Base-by-base conservation (phyloP, 1,139 yeast genomes). In the Suhomyces ambrosiae region DNA sequence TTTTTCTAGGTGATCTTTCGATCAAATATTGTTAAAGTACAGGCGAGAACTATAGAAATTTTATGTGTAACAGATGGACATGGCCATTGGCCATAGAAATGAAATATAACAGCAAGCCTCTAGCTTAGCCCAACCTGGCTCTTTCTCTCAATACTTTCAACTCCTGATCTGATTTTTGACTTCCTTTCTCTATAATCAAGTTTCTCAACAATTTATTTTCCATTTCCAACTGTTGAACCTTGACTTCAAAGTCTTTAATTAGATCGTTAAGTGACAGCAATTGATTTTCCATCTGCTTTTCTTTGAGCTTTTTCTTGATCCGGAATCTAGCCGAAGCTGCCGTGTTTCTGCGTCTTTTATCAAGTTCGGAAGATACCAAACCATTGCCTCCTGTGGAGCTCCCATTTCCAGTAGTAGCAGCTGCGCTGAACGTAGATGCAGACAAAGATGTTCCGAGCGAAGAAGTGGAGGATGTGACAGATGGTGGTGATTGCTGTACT, bases 151-250 rank as follows among this genome's bases (percentile, higher is more conserved):
- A 60, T 38, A 56, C 42, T 40, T 55, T 57, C 38, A 71, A 55
- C 47, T 71, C 76, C 39, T 71, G 58, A 27, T 70, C 75, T 17
- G 66, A 58, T 46, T 68, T 65, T 35, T 69, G 70, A 39, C 64
- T 61, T 2, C 76, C 74, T 54, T 75, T 82, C 53, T 85, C 92
- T 25, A 82, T 81, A 17, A 88, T 89, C 46, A 88, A 68, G 54
- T 82, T 83, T 56, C 84, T 76, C 45, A 88, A 83, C 60, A 60
- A 63, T 54, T 68, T 65, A 49, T 78, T 78, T 49, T 78, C 83
- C 79, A 76, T 73, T 50, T 77, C 80, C 46, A 78, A 55, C 47
- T 86, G 86, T 56, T 58, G 61, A 21, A 71, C 49, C 37, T 81
- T 80, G 41, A 71, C 62, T 55, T 86, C 92, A 46, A 86, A 71